phyloP scores from a whole-genome alignment of 2,329 filamentous ascomycete genomes.

The Neonectria coccinea region DNA sequence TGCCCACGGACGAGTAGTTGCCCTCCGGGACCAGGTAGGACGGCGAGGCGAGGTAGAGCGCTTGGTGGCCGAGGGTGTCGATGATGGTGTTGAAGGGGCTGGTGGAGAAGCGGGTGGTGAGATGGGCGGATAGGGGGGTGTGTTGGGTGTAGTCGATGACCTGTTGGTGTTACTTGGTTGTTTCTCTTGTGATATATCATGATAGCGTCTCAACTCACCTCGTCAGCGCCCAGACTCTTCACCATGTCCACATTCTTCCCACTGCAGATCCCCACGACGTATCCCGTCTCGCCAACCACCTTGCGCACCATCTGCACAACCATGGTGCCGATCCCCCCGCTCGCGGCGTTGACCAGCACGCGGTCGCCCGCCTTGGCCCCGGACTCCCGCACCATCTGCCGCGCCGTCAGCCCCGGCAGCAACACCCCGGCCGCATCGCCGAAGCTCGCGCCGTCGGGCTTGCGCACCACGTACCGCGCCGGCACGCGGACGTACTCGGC shows the following conservation, averaged over 20 bases:
- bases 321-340: constrained; percentile 62
- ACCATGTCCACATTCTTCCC: constrained; percentile 60
- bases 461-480: constrained; percentile 48
- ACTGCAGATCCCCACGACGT: constrained; percentile 62
- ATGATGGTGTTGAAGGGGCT: constrained; percentile 58
- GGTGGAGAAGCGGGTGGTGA: constrained; percentile 48
- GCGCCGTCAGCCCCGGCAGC: constrained; percentile 55
- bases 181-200: constrained; percentile 1
- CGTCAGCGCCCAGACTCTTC: constrained; percentile 59
- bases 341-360: constrained; percentile 63
- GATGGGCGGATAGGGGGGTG: constrained; percentile 49
- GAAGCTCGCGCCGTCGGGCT: constrained; percentile 46
- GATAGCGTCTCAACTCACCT: constrained; percentile 50
- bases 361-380: constrained; percentile 52
- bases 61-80: constrained; percentile 62
- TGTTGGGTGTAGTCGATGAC: constrained; percentile 57
- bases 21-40: constrained; percentile 53
- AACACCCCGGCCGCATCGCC: constrained; percentile 53
- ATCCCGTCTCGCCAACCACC: constrained; percentile 54
- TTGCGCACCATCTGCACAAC: constrained; percentile 57
- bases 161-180: constrained; percentile 37
- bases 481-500: constrained; percentile 55
- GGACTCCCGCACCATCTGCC: constrained; percentile 54
- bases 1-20: constrained; percentile 57
- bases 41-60: constrained; percentile 56